Evolutionary conservation across 176 grass and related monocot genomes (phyloP).

Genomic region (Thalia dealbata): DNA sequence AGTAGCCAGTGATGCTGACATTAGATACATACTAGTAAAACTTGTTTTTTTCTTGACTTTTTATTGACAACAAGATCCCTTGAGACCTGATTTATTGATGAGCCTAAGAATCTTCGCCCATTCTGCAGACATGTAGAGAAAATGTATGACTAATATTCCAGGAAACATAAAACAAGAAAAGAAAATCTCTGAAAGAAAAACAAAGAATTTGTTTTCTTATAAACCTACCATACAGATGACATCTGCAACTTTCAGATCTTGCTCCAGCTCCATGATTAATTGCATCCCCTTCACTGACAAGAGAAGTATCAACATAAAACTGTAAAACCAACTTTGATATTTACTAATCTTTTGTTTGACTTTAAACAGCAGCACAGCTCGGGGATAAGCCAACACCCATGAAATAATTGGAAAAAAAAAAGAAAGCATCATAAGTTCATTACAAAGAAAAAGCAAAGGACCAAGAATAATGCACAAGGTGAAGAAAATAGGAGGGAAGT

Average conservation of each 20-base stretch:
- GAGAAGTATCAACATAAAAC: constrained; percentile 23
- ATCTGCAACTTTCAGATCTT: constrained; percentile 93
- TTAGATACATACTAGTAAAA: constrained; percentile 56
- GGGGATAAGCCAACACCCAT: neutral
- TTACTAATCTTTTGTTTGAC: neutral
- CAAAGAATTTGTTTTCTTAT: constrained; percentile 7
- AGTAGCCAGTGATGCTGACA: constrained; percentile 18
- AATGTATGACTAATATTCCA: neutral
- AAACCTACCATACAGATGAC: constrained; percentile 76
- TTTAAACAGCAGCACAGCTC: neutral
- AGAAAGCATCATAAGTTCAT: neutral
- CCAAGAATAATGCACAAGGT: neutral
- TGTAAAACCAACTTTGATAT: neutral
- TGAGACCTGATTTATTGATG: constrained; percentile 82
- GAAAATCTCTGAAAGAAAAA: constrained; percentile 18
- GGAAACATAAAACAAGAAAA: constrained; percentile 13
- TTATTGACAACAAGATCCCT: constrained; percentile 97
- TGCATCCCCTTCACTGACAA: constrained; percentile 98
- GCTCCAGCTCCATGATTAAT: constrained; percentile 92
- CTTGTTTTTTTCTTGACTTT: constrained; percentile 98
- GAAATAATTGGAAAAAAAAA: neutral
- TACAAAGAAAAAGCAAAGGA: neutral
- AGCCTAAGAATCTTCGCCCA: constrained; percentile 67
- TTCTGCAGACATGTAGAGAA: constrained; percentile 42
- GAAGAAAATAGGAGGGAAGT: neutral